phyloP scores from a whole-genome alignment of 148 eudicot species.

The Rhododendron kiyosumense region DNA sequence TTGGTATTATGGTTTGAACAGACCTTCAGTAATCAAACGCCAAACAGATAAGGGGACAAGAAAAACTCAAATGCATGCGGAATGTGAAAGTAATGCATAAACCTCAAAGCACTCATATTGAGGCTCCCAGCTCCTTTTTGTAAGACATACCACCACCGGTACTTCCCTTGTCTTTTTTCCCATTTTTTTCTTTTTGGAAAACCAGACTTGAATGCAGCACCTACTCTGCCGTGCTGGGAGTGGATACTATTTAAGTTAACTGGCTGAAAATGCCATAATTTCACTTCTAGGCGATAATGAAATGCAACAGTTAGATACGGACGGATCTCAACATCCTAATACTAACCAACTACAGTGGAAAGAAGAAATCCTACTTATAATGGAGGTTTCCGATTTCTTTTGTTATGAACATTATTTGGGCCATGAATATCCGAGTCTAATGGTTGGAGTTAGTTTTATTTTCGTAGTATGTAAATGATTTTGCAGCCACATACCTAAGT shows the following conservation, averaged over 20 bases:
- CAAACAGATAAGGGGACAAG: neutral
- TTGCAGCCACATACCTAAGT: neutral
- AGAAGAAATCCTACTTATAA: neutral
- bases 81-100: neutral
- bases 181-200: neutral
- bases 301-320: neutral
- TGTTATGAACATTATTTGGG: neutral
- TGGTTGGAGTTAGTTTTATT: neutral
- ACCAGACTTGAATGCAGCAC: neutral
- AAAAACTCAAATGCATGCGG: neutral
- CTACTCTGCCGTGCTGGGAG: neutral
- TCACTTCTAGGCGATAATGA: neutral
- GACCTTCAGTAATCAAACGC: slow-evolving; percentile 28
- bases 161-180: neutral
- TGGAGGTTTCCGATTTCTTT: neutral
- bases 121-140: neutral
- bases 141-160: neutral
- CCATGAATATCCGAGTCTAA: neutral
- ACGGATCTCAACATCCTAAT: neutral
- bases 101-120: neutral
- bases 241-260: neutral
- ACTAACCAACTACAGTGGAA: neutral
- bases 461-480: neutral
- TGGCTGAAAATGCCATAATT: neutral
- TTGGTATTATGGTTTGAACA: slow-evolving; percentile 30